Percentiles rank a stretch among this genome's conserved stretches.
Conservation (phyloP, 2,329 filamentous ascomycete species). For the Paecilomyces variotii region DNA sequence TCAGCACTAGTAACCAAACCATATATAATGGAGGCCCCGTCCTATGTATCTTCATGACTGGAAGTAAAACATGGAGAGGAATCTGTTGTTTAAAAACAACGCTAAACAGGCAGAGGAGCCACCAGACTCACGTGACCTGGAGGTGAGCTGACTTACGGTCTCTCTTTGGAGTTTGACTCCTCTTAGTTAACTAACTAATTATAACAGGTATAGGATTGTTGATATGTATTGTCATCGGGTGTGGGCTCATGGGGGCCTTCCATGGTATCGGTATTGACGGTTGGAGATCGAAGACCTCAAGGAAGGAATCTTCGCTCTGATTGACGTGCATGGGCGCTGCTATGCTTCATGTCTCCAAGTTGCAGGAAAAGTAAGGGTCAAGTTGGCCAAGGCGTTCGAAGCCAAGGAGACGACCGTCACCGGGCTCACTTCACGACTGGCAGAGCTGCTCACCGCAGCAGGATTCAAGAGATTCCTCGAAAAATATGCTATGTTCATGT, state of each 20-base stretch:
- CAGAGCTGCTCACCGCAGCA: conserved; percentile 22
- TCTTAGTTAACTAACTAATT: too few species aligned
- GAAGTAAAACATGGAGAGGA: too few species aligned
- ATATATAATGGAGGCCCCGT: too few species aligned
- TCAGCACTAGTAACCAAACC: too few species aligned
- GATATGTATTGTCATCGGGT: conserved; percentile 59
- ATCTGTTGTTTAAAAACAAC: too few species aligned
- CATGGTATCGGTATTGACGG: conserved; percentile 60
- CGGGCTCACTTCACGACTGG: conserved; percentile 24
- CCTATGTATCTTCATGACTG: too few species aligned
- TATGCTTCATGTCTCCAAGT: conserved; percentile 70
- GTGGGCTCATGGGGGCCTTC: conserved; percentile 63
- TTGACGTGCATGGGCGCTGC: conserved; percentile 74
- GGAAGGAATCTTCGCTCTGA: conserved; percentile 68
- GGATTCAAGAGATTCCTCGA: conserved; percentile 58
- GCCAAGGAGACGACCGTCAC: conserved; percentile 30
- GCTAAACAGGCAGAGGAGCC: too few species aligned
- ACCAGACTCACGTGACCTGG: too few species aligned
- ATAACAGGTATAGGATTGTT: conserved; percentile 51
- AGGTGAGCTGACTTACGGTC: too few species aligned
- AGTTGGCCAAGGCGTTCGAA: conserved; percentile 62
- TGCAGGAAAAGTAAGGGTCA: conserved; percentile 77
- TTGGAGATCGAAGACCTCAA: conserved; percentile 71
- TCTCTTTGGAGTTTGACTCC: too few species aligned
- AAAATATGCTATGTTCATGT: conserved; percentile 77